Percentiles rank a stretch among this genome's conserved stretches.
These are phyloP conservation scores for Spergularia azorica DNA, from an alignment of 179 eudicot genomes.

Conservation along the genomic window DNA sequence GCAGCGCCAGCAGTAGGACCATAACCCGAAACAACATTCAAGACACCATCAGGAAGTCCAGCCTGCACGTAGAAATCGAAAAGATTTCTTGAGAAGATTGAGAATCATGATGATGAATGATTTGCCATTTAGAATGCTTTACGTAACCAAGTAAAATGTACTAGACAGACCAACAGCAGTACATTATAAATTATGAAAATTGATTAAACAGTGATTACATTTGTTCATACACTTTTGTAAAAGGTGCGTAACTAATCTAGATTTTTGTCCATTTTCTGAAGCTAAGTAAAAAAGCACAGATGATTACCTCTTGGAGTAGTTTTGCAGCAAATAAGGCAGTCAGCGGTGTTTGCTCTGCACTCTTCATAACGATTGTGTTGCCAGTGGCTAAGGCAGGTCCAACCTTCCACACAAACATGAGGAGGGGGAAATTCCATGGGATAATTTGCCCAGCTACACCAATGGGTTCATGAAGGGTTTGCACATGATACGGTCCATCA, in stretches of 20 bases:
- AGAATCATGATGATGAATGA: background rate
- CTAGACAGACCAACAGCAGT: background rate
- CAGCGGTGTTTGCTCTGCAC: slow-evolving; percentile 63
- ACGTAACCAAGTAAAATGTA: no score
- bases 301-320: slow-evolving; percentile 46
- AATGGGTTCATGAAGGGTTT: slow-evolving; percentile 56
- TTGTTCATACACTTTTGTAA: background rate
- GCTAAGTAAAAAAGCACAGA: background rate
- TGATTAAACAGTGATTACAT: background rate
- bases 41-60: slow-evolving; percentile 84
- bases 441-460: slow-evolving; percentile 62
- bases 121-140: no score
- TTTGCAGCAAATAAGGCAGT: slow-evolving; percentile 49
- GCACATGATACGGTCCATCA: slow-evolving; percentile 44
- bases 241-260: background rate
- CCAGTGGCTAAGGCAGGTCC: slow-evolving; percentile 59
- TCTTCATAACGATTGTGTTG: slow-evolving; percentile 51
- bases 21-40: slow-evolving; percentile 72
- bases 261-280: background rate
- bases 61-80: slow-evolving; percentile 40
- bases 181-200: background rate
- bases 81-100: background rate
- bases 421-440: slow-evolving; percentile 61
- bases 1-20: slow-evolving; percentile 84
- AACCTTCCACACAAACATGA: slow-evolving; percentile 51